Percentiles rank a stretch among this genome's conserved stretches.
phyloP scores from a whole-genome alignment of 139 green algal species.

The Chlorella vulgaris region DNA sequence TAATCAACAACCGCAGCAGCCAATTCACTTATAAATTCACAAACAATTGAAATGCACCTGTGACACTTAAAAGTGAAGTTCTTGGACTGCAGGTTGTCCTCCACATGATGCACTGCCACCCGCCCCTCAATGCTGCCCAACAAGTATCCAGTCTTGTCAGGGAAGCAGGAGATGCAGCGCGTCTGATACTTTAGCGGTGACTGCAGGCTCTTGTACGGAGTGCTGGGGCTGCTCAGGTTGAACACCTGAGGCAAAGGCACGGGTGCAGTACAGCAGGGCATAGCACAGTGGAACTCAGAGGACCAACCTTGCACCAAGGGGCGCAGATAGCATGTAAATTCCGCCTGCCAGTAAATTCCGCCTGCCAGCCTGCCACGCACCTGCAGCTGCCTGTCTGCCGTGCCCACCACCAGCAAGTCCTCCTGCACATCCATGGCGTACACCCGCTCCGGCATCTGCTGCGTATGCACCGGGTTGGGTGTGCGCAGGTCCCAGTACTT shows the following conservation, averaged over 20 bases:
- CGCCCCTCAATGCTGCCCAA: slow-evolving; percentile 92
- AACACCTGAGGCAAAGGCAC: slow-evolving; percentile 58
- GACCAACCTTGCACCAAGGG: too few relatives aligned
- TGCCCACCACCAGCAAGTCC: slow-evolving; percentile 74
- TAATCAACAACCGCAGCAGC: too few relatives aligned
- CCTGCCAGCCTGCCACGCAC: background rate
- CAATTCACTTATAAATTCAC: too few relatives aligned
- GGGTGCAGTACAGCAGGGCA: background rate
- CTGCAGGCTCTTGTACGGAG: slow-evolving; percentile 82
- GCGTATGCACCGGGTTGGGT: slow-evolving; percentile 69
- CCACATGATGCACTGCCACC: slow-evolving; percentile 97
- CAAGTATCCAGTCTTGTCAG: slow-evolving; percentile 91
- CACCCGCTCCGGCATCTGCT: slow-evolving; percentile 83
- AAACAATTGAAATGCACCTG: too few relatives aligned
- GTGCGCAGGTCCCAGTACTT: slow-evolving; percentile 80
- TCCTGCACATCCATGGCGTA: slow-evolving; percentile 87
- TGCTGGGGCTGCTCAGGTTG: slow-evolving; percentile 72
- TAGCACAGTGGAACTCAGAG: background rate
- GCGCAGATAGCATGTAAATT: background rate
- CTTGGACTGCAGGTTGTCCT: slow-evolving; percentile 78
- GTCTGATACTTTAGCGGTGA: slow-evolving; percentile 98
- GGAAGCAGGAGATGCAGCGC: slow-evolving; percentile 84
- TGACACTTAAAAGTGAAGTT: slow-evolving; percentile 98
- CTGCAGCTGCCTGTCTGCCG: slow-evolving; percentile 76
- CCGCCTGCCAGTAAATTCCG: too few relatives aligned